These are phyloP conservation scores for Cladosporium sp. DNA, from an alignment of 2,329 filamentous ascomycete species.

Conservation along the genomic window DNA sequence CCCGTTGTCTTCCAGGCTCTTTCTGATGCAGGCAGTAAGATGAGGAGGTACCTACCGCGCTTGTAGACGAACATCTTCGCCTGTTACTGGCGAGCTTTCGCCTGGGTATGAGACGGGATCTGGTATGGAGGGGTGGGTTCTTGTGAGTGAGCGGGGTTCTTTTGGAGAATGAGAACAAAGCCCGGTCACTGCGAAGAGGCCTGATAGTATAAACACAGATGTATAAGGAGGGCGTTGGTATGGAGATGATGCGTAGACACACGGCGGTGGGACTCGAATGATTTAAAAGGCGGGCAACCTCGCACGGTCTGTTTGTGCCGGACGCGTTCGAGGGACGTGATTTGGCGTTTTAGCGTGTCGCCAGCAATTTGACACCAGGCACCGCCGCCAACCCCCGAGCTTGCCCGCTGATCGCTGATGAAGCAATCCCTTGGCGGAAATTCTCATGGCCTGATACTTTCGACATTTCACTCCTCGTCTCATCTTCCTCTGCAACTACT, in stretches of 20 bases:
- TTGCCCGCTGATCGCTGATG: not conserved
- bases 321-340: constrained; percentile 2
- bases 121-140: constrained; percentile 4
- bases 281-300: constrained; percentile 11
- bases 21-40: not conserved
- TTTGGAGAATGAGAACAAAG: not conserved
- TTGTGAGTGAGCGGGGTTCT: not conserved
- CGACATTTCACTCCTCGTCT: not conserved
- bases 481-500: not conserved
- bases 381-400: not conserved
- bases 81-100: constrained; percentile 16
- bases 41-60: constrained; percentile 47
- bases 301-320: not conserved
- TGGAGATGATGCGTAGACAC: constrained; percentile 10
- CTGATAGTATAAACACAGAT: not conserved
- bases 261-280: constrained; percentile 4
- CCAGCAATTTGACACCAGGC: not conserved
- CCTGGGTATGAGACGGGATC: constrained; percentile 2
- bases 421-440: constrained; percentile 7
- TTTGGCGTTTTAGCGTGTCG: not conserved
- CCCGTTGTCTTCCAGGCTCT: not conserved
- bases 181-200: not conserved
- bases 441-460: constrained; percentile 8
- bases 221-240: constrained; percentile 3
- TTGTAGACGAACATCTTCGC: constrained; percentile 59